Conservation (phyloP, 768 basidiomycete genomes). For the Tremella yokohamensis region DNA sequence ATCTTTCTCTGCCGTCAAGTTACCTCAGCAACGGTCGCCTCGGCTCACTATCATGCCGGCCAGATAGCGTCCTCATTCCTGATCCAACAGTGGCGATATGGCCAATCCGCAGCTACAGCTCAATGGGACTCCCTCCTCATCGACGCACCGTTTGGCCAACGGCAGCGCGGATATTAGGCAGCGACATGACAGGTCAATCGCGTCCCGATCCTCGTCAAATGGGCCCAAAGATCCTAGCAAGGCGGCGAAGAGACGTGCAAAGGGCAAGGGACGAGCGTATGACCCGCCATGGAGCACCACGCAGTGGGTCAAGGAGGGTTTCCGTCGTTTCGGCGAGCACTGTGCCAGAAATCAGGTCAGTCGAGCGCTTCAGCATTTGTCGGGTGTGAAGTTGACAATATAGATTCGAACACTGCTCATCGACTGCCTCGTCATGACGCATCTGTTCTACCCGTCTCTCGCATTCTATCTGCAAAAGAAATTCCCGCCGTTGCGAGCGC, state of each 20-base stretch:
- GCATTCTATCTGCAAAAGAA: constrained; percentile 42
- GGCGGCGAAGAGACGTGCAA: neutral
- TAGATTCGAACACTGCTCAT: constrained; percentile 49
- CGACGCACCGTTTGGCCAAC: neutral
- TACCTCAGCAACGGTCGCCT: too few species aligned
- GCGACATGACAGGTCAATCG: neutral
- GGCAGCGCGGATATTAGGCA: constrained; percentile 4
- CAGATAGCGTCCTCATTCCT: too few species aligned
- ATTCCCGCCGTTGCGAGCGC: constrained; percentile 30
- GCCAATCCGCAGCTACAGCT: constrained; percentile 3
- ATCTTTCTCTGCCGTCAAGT: too few species aligned
- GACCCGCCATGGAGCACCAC: neutral
- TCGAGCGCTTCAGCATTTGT: neutral
- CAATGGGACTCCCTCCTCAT: neutral
- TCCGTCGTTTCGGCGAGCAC: constrained; percentile 47
- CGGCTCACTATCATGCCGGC: too few species aligned
- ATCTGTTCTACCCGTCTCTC: constrained; percentile 50
- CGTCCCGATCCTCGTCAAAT: neutral
- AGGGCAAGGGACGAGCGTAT: constrained; percentile 14
- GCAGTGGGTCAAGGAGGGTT: constrained; percentile 37
- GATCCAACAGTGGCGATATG: too few species aligned
- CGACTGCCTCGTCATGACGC: constrained; percentile 51
- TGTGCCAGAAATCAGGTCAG: constrained; percentile 50
- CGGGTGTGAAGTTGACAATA: constrained; percentile 7
- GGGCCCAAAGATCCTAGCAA: constrained; percentile 2